Percentiles rank a stretch among this genome's conserved stretches.
These are phyloP conservation scores for Fusarium chuoi DNA, from an alignment of 2,329 filamentous ascomycete genomes.

Conservation along the genomic window DNA sequence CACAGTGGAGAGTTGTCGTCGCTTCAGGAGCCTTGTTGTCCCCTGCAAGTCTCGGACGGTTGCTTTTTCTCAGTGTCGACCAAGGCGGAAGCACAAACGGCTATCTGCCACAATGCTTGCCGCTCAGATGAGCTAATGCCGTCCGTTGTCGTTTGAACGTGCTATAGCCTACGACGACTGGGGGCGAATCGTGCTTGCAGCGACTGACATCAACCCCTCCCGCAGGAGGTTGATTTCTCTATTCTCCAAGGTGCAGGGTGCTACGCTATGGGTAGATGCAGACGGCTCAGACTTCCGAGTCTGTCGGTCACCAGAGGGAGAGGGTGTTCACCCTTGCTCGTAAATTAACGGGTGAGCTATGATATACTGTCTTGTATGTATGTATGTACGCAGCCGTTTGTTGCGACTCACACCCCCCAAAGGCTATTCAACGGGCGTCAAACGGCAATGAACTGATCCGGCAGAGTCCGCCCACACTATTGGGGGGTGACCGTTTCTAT, in stretches of 20 bases:
- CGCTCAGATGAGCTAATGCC: neutral
- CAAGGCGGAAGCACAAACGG: neutral
- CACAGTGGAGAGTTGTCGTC: neutral
- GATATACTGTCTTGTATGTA: neutral
- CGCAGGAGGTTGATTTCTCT: neutral
- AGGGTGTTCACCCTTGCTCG: neutral
- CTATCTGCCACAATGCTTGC: neutral
- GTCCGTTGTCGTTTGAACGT: neutral
- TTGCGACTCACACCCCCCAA: neutral
- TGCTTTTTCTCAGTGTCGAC: slow-evolving; percentile 6
- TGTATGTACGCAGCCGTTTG: neutral
- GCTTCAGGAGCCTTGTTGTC: neutral
- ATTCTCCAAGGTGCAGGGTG: slow-evolving; percentile 7
- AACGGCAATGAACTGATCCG: slow-evolving; percentile 3
- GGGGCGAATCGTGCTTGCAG: neutral
- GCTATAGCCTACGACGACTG: neutral
- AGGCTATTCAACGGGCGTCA: neutral
- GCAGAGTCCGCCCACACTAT: neutral
- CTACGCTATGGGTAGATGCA: slow-evolving; percentile 18
- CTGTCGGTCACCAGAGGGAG: neutral
- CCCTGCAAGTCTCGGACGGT: neutral
- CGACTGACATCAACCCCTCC: neutral
- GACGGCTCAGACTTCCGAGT: neutral
- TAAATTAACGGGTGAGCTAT: neutral
- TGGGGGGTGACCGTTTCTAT: neutral